Conservation (phyloP, 148 eudicot species). For the Oxyria digyna region DNA sequence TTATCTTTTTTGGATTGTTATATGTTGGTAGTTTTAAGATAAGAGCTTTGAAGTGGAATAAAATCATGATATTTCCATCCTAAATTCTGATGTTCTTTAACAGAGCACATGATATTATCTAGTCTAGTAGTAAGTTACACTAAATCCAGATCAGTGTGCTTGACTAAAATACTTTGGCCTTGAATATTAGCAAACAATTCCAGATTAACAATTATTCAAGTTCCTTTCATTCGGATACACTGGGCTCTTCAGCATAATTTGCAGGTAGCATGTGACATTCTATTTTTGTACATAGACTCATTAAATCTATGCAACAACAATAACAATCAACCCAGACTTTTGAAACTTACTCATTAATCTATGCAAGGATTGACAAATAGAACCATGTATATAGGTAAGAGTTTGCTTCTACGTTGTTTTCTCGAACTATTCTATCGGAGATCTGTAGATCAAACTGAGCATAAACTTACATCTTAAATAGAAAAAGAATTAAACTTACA, state of each 20-base stretch:
- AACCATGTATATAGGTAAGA: not conserved
- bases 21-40: not conserved
- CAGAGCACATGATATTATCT: not conserved
- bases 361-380: not conserved
- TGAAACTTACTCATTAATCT: no score
- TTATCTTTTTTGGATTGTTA: not conserved
- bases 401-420: not conserved
- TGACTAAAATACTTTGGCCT: no score
- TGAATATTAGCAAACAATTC: not conserved
- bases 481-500: not conserved
- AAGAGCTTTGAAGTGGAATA: not conserved
- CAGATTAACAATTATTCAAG: not conserved
- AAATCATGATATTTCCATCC: not conserved
- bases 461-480: not conserved
- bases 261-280: not conserved
- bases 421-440: not conserved
- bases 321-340: no score
- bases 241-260: not conserved
- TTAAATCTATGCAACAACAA: not conserved
- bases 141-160: no score
- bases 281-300: not conserved
- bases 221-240: not conserved
- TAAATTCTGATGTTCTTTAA: not conserved
- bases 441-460: not conserved
- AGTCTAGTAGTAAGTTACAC: no score